Evolutionary conservation across 2,329 filamentous ascomycete species (phyloP), one percentile per base, ranked within the genome.

Genomic region (Keithomyces neogunnii): DNA sequence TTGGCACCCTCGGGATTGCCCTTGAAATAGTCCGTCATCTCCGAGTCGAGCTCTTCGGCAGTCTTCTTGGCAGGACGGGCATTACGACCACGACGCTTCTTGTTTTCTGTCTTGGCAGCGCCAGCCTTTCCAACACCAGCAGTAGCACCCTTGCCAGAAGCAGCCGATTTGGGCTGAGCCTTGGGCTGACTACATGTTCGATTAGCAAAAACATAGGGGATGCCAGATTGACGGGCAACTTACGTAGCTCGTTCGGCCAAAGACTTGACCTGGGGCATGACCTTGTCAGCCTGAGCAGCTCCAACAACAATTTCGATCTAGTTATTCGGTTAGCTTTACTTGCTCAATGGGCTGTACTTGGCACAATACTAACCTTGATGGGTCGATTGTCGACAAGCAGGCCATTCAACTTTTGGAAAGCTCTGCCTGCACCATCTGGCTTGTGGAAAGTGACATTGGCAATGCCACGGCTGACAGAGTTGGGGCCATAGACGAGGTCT

Each of bases 11-110:
- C 74, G 49, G 68, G 73, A 57, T 71, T 65, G 35, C 62, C 61
- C 53, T 70, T 82, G 66, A 95, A 97, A 74, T 99, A 99, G 69
- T 97, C 93, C 26, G 83, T 85, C 93, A 99, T 99, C 69, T 99
- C 93, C 4, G 89, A 90, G 68, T 99, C 93, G 30, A 99, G 83
- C 73, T 99, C 91, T 67, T 96, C 92, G 1, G 86, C 84, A 0
- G 90, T 95, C 87, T 97, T 97, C 74, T 95, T 76, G 63, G 84
- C 73, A 59, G 86, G 77, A 62, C 86, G 81, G 57, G 78, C 74
- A 63, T 74, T 85, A 59, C 84, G 83, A 42, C 66, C 69, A 56
- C 75, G 74, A 52, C 77, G 74, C 66, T 76, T 79, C 69, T 78
- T 78, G 60, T 72, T 70, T 56, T 72, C 73, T 44, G 70, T 74